A percentile compares a stretch with the other conserved stretches of the same genome.
Conservation (phyloP, 345 rosid species). For the Anastatica hierochuntica region DNA sequence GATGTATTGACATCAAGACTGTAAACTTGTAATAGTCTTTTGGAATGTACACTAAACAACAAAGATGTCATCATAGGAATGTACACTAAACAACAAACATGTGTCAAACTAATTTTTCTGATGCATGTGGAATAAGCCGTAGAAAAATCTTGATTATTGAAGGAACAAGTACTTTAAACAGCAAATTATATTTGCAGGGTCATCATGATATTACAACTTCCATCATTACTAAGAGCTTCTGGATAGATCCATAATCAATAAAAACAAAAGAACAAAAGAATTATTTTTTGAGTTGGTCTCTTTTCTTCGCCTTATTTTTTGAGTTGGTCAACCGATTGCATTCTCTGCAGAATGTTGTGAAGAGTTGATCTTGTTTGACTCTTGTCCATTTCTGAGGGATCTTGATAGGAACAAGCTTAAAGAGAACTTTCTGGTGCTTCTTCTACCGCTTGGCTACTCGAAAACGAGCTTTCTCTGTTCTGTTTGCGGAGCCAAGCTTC, state of each 20-base stretch:
- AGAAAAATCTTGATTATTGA: no score
- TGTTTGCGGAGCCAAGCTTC: conserved; percentile 52
- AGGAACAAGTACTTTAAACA: background rate
- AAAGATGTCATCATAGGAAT: no score
- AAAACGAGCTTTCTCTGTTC: conserved; percentile 30
- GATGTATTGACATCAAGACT: no score
- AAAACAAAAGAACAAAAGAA: conserved; percentile 28
- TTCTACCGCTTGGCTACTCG: conserved; percentile 33
- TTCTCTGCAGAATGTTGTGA: conserved; percentile 7
- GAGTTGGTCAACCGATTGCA: background rate
- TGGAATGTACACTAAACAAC: no score
- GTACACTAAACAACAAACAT: no score
- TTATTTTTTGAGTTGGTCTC: no score
- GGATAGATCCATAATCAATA: no score
- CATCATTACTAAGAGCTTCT: conserved; percentile 7
- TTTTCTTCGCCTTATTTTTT: no score
- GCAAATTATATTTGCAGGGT: conserved; percentile 10
- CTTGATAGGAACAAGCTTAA: conserved; percentile 14
- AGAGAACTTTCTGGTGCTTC: conserved; percentile 17
- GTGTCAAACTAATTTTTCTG: no score
- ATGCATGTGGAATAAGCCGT: no score
- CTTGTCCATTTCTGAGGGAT: conserved; percentile 10
- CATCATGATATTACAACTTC: conserved; percentile 3
- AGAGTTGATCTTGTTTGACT: conserved; percentile 16
- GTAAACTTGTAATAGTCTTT: no score